Conservation (phyloP, 352 stramenopile species). For the Pythium periplocum region DNA sequence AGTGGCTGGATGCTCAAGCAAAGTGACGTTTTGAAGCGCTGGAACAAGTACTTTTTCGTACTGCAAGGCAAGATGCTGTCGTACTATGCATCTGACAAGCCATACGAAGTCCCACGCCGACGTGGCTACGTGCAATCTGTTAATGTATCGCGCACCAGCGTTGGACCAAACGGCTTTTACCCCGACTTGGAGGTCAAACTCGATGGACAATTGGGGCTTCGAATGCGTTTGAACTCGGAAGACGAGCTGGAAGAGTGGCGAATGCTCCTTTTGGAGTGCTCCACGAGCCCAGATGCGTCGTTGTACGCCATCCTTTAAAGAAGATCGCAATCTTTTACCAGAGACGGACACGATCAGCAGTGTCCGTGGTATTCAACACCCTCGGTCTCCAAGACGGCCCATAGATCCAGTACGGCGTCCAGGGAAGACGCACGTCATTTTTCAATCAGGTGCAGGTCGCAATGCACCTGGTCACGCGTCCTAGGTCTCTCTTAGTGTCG, state of each 20-base stretch:
- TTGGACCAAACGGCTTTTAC: constrained; percentile 16
- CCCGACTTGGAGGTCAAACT: constrained; percentile 20
- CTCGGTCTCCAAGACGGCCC: too few species aligned
- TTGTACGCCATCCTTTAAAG: too few species aligned
- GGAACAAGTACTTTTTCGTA: constrained; percentile 73
- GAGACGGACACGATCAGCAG: too few species aligned
- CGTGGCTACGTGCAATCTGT: constrained; percentile 55
- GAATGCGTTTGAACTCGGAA: constrained; percentile 20
- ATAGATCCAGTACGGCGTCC: too few species aligned
- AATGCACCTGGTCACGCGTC: too few species aligned
- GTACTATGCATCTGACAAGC: constrained; percentile 70
- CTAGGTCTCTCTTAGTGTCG: too few species aligned
- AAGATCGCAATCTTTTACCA: too few species aligned
- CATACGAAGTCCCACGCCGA: constrained; percentile 63
- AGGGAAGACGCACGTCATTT: too few species aligned
- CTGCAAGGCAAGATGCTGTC: constrained; percentile 63
- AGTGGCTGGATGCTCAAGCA: constrained; percentile 67
- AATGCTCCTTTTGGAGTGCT: constrained; percentile 15
- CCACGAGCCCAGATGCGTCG: neutral
- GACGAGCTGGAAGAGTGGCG: constrained; percentile 30
- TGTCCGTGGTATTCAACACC: too few species aligned
- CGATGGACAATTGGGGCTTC: constrained; percentile 13
- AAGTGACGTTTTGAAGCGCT: constrained; percentile 48
- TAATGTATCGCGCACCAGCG: constrained; percentile 11
- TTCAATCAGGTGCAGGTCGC: too few species aligned